Evolutionary conservation across 176 grass and related monocot species (phyloP), one percentile per base, ranked within the genome.

Genomic region (Neostapfia colusana): DNA sequence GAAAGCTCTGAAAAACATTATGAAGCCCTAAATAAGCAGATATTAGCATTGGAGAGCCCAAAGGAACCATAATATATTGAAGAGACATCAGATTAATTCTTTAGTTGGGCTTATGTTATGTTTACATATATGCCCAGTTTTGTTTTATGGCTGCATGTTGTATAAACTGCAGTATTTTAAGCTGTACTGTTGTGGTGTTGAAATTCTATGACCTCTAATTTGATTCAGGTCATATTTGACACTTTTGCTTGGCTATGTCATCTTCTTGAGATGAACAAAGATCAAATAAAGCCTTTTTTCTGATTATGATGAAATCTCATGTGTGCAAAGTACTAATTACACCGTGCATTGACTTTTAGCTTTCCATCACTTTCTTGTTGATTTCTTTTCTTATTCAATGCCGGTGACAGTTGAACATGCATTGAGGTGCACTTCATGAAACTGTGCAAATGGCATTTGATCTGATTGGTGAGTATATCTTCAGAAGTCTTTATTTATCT

Each of bases 31-130:
- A 85, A 86, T 75, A 56, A 46, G 77, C 81, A 57, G 26, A 84
- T 97, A 65, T 65, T 66, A 18, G 74, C 76, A 74, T 20, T 97
- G 31, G 90, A 91, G 79, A 93, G 81, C 55, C 72, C 36, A 67
- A 75, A 69, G 76, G 76, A 89, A 77, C 16, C 60, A 21, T 80
- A 80, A 66, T 27, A 43, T 69, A 65, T 76, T 64, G 77, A 81
- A 85, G 85, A 88, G 51, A 36, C 65, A 44, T 96, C 67, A 24
- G 74, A 91, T 54, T 88, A 82, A 63, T 79, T 79, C 5, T 69
- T 26, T 49, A 27, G 65, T 80, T 70, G 64, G 57, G 57, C 66
- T 64, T 62, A 23, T 73, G 56, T 54, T 23, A 74, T 74, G 43
- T 27, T 79, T 55, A 69, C 76, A 74, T 72, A 79, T 77, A 54